These are phyloP conservation scores for Bisporella sp. DNA, from an alignment of 2,329 filamentous ascomycete species.

Conservation along the genomic window DNA sequence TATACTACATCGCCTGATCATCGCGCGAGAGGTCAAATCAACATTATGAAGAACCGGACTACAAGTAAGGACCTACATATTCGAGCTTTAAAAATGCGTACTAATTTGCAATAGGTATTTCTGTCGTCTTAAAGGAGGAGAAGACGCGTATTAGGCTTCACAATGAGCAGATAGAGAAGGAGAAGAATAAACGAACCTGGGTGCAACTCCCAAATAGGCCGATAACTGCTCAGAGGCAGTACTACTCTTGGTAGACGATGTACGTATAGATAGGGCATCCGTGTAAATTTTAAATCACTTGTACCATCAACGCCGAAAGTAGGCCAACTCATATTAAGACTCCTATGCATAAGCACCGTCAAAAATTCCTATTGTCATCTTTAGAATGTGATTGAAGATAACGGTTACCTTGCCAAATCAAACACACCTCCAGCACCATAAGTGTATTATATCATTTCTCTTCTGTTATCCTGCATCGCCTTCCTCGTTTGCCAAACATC, in stretches of 20 bases:
- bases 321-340: no score
- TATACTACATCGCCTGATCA: constrained; percentile 54
- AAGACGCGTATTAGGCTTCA: constrained; percentile 77
- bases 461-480: no score
- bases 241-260: constrained; percentile 73
- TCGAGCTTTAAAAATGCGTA: neutral
- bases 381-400: no score
- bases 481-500: no score
- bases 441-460: no score
- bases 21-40: constrained; percentile 67
- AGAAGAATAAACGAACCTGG: constrained; percentile 73
- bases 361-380: no score
- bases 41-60: constrained; percentile 61
- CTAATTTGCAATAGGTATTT: constrained; percentile 50
- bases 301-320: neutral
- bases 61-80: constrained; percentile 54
- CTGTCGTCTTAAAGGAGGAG: constrained; percentile 86
- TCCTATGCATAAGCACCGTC: no score
- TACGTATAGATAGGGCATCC: neutral
- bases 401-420: no score
- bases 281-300: neutral
- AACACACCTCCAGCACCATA: no score
- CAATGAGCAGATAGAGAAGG: constrained; percentile 70
- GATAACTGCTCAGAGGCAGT: constrained; percentile 77
- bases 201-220: constrained; percentile 80